Base-by-base conservation (phyloP, 129 eudicot genomes). In the Arctium lappa region DNA sequence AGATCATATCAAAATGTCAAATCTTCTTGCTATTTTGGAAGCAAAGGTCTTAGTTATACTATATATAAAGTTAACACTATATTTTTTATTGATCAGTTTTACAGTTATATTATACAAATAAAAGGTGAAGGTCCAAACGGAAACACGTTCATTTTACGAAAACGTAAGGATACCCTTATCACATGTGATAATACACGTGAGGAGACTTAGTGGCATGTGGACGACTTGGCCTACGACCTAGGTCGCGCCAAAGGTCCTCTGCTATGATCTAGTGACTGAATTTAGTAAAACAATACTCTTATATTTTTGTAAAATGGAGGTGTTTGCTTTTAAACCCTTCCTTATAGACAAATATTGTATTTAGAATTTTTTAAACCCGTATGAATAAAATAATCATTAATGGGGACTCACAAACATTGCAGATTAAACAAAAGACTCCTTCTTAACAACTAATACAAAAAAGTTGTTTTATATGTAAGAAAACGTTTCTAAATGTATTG, bases 11-110 rank as follows among this genome's bases (percentile, higher is more conserved):
- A 22, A 53, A 80, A 71, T 53, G 86, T 83, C 86, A 77, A 18
- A 71, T 56, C 9, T 6, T 53, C 80, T 40, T 74, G 78, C 78
- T 37, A 71, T 37, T 72, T 83, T 83, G 77, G 78, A 83, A 38
- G 46, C 69, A 77, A 71, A 77, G 8, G 40, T 39, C 60, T 40
- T 76, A 39, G 5, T 15, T 13, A 5, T 0, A 4, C 66, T 56
- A 56, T 16, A n/a, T 56, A 16, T 15, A 56, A 3, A 16, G 16
- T 56, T 56, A 56, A 4, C 29, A 56, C 2, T 56, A 7, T 42
- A 42, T 42, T 6, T 11, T 53, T 1, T 53, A 13, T 53, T 4
- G 18, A 16, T 16, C 27, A 8, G 6, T 56, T 22, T 22, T 13
- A 56, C 66, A 3, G 1, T 56, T 56, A 56, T 56, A 56, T 1